Evolutionary conservation across 768 basidiomycete genomes (phyloP).

Genomic region (Mycena alexandri): DNA sequence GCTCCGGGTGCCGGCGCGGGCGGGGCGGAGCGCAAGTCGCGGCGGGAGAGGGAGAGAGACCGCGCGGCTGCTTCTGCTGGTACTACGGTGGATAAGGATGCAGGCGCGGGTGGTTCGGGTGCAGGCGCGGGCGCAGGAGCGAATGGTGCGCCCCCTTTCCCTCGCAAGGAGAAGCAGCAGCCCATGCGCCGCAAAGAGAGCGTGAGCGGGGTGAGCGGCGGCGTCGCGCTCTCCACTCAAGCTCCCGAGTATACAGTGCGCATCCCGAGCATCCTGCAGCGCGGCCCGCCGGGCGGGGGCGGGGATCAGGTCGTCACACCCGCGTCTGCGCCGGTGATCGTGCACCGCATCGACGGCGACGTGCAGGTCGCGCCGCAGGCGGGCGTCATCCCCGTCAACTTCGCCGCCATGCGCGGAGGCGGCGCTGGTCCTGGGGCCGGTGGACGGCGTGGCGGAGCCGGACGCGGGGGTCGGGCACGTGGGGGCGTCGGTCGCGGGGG

Average conservation of each 20-base stretch:
- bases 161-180: conserved; percentile 26
- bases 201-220: conserved; percentile 31
- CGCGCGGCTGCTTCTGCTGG: conserved; percentile 27
- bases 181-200: conserved; percentile 33
- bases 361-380: conserved; percentile 29
- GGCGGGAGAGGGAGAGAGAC: conserved; percentile 33
- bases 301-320: conserved; percentile 22
- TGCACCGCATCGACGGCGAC: conserved; percentile 35
- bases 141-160: neutral
- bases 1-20: conserved; percentile 27
- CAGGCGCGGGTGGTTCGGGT: neutral
- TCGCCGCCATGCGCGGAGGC: neutral
- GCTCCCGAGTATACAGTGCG: conserved; percentile 10
- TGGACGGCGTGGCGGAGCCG: conserved; percentile 14
- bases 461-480: conserved; percentile 13
- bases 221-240: conserved; percentile 13
- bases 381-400: conserved; percentile 30
- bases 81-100: neutral
- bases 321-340: conserved; percentile 24
- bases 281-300: neutral
- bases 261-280: conserved; percentile 31
- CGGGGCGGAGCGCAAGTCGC: conserved; percentile 34
- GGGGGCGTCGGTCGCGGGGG: conserved; percentile 22
- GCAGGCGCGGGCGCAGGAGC: neutral
- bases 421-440: neutral